These are phyloP conservation scores for Heterobasidion annosum DNA, from an alignment of 1,284 basidiomycete species.

Conservation along the genomic window DNA sequence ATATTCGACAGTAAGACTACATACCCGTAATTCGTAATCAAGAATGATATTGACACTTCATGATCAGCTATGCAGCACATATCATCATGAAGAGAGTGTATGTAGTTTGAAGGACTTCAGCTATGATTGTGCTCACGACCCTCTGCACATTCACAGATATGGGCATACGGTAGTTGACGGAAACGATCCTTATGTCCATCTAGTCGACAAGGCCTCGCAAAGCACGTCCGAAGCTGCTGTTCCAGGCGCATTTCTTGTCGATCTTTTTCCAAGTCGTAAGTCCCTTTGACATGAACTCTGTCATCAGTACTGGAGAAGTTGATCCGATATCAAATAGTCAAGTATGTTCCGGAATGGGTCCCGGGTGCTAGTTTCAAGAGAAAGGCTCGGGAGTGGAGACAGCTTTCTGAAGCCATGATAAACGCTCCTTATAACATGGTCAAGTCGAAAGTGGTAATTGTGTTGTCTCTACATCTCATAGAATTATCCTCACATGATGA, in stretches of 20 bases:
- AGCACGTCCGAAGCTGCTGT: constrained; percentile 16
- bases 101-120: not conserved
- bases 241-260: constrained; percentile 20
- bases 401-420: constrained; percentile 9
- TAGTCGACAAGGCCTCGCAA: constrained; percentile 15
- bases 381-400: constrained; percentile 11
- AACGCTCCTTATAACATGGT: constrained; percentile 12
- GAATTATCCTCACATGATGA: not conserved
- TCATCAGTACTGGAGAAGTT: not conserved
- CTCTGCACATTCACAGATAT: not conserved
- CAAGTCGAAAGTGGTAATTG: constrained; percentile 10
- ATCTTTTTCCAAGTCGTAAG: constrained; percentile 18
- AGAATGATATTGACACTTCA: not conserved
- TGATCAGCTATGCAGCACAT: constrained; percentile 9
- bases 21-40: not conserved
- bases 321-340: constrained; percentile 3
- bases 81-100: constrained; percentile 13
- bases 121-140: not conserved
- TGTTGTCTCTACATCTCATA: not conserved
- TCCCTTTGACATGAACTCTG: not conserved
- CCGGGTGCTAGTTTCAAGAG: constrained; percentile 15
- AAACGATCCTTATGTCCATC: constrained; percentile 12
- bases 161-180: constrained; percentile 11
- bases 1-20: constrained; percentile 9
- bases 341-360: constrained; percentile 15